phyloP scores from a whole-genome alignment of 257 asterid genomes.

The Scutellaria baicalensis region DNA sequence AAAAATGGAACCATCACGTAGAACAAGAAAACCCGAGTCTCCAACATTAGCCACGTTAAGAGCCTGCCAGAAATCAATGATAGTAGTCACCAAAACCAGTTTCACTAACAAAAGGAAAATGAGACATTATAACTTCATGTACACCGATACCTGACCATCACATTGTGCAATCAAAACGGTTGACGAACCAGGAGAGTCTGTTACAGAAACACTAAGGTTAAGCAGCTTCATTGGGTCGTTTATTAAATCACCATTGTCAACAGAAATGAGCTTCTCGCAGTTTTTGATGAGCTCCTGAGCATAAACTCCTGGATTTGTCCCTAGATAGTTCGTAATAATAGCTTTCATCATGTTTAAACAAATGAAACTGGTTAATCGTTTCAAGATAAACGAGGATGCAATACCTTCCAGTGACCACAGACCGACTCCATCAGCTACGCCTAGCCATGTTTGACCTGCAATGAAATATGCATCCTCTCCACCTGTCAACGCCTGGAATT shows the following conservation, averaged over 20 bases:
- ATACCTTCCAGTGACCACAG: slow-evolving; percentile 84
- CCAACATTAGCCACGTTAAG: slow-evolving; percentile 78
- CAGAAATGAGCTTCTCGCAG: slow-evolving; percentile 42
- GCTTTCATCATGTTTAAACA: background rate
- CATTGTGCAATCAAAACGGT: slow-evolving; percentile 58
- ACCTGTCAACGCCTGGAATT: slow-evolving; percentile 95
- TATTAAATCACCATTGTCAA: slow-evolving; percentile 18
- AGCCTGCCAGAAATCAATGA: slow-evolving; percentile 33
- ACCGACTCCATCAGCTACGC: slow-evolving; percentile 87
- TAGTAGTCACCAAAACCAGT: background rate
- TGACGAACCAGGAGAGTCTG: slow-evolving; percentile 62
- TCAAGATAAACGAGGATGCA: background rate
- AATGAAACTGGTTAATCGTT: background rate
- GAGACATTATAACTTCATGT: background rate
- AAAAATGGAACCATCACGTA: slow-evolving; percentile 54
- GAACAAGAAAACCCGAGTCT: slow-evolving; percentile 67
- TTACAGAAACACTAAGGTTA: slow-evolving; percentile 37
- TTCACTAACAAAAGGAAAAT: background rate
- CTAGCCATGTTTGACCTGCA: slow-evolving; percentile 64
- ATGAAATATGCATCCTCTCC: slow-evolving; percentile 92
- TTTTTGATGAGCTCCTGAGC: slow-evolving; percentile 62
- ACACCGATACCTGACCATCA: slow-evolving; percentile 63
- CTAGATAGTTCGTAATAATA: slow-evolving; percentile 26
- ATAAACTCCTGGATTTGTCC: slow-evolving; percentile 59
- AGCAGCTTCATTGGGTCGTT: slow-evolving; percentile 52